Evolutionary conservation across 2,329 filamentous ascomycete genomes (phyloP).

Genomic region (Dactylellina leptospora): DNA sequence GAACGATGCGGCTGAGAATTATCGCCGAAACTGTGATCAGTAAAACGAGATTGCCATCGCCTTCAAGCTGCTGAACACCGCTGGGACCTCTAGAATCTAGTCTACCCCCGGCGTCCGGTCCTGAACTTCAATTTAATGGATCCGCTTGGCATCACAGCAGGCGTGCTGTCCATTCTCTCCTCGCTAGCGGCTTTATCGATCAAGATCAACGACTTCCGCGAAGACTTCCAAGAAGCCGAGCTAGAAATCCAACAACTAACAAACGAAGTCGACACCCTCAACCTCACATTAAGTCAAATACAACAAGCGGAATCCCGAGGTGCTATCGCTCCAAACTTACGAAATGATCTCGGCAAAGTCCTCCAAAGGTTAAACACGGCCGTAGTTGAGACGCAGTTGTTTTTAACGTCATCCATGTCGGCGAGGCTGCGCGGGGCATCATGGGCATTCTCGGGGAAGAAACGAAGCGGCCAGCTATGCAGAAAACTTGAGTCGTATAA

Average conservation of each 20-base stretch:
- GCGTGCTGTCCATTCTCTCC: background rate
- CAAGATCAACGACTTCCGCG: conserved; percentile 9
- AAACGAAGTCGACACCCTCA: conserved; percentile 3
- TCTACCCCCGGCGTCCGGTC: no score
- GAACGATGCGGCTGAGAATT: no score
- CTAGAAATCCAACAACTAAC: conserved; percentile 3
- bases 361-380: background rate
- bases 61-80: no score
- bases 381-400: background rate
- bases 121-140: no score
- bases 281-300: background rate
- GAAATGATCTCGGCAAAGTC: background rate
- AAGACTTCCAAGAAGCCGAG: conserved; percentile 9
- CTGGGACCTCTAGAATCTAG: no score
- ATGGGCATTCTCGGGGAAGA: conserved; percentile 26
- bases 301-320: background rate
- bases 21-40: no score
- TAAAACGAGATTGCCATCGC: no score
- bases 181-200: background rate
- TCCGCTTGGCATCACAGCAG: background rate
- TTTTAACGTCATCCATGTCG: background rate
- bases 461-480: background rate
- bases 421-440: background rate
- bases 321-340: background rate
- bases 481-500: conserved; percentile 12